Percentiles rank a stretch among this genome's conserved stretches.
These are phyloP conservation scores for Nemania sp. DNA, from an alignment of 2,329 filamentous ascomycete species.

Conservation along the genomic window DNA sequence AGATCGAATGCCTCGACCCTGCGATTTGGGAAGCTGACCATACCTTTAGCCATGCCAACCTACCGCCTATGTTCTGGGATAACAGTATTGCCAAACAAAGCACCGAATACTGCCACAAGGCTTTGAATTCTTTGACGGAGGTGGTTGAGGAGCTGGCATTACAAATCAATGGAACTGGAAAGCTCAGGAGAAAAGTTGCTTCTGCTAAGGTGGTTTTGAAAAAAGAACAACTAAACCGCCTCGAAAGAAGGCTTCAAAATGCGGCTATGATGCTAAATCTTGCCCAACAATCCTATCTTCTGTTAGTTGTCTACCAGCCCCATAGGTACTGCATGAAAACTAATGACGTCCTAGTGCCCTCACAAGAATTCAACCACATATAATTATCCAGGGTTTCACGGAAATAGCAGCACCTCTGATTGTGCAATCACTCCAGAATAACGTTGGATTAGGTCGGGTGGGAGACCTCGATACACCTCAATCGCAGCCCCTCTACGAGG, in stretches of 20 bases:
- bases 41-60: constrained; percentile 21
- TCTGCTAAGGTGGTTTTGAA: constrained; percentile 40
- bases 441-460: background rate
- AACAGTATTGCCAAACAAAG: constrained; percentile 31
- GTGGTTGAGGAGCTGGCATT: constrained; percentile 40
- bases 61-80: constrained; percentile 37
- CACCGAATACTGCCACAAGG: constrained; percentile 43
- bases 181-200: constrained; percentile 15
- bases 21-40: constrained; percentile 42
- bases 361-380: constrained; percentile 39
- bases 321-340: background rate
- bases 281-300: constrained; percentile 43
- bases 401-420: constrained; percentile 6
- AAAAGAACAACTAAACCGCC: constrained; percentile 38
- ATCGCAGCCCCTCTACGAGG: background rate
- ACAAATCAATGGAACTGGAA: constrained; percentile 30
- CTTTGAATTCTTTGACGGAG: constrained; percentile 37
- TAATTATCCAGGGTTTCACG: constrained; percentile 38
- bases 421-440: background rate
- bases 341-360: constrained; percentile 37
- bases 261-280: constrained; percentile 40
- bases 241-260: constrained; percentile 41
- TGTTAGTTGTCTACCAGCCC: constrained; percentile 32
- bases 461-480: background rate
- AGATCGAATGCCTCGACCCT: constrained; percentile 47